These are phyloP conservation scores for Avena insularis DNA, from an alignment of 176 grass and related monocot species.

Conservation along the genomic window DNA sequence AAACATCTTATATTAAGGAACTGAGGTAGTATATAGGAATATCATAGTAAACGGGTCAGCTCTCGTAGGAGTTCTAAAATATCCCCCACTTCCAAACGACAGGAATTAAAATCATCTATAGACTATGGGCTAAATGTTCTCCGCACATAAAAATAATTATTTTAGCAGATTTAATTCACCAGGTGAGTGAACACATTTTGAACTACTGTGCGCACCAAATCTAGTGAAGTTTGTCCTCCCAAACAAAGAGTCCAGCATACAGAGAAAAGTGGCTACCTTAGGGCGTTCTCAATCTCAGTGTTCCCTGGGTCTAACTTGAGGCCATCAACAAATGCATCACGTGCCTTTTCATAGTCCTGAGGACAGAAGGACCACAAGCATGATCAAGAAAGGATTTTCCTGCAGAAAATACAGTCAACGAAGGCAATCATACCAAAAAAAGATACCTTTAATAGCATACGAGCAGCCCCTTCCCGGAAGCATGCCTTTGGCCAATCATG, in stretches of 20 bases:
- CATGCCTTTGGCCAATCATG: constrained; percentile 51
- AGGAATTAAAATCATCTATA: neutral
- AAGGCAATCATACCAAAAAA: neutral
- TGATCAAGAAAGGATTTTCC: constrained; percentile 21
- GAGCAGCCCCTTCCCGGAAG: constrained; percentile 51
- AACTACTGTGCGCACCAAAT: neutral
- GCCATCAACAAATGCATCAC: constrained; percentile 47
- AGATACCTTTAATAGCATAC: constrained; percentile 50
- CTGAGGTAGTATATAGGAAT: neutral
- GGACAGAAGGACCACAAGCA: neutral
- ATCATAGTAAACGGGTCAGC: neutral
- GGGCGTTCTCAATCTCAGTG: constrained; percentile 29
- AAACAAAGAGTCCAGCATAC: neutral
- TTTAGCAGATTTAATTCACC: neutral
- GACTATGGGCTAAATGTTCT: neutral
- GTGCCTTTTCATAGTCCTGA: constrained; percentile 55
- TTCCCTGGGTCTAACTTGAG: constrained; percentile 46
- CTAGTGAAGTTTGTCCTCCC: neutral
- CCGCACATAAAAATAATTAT: neutral
- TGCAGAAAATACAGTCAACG: neutral
- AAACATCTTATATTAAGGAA: too few relatives aligned
- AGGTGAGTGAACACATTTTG: neutral
- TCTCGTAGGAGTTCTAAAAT: neutral
- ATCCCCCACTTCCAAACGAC: neutral
- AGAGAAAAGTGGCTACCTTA: constrained; percentile 17